A percentile compares a stretch with the other conserved stretches of the same genome.
Conservation (phyloP, 2,329 filamentous ascomycete genomes). For the Monosporascus cannonballus region DNA sequence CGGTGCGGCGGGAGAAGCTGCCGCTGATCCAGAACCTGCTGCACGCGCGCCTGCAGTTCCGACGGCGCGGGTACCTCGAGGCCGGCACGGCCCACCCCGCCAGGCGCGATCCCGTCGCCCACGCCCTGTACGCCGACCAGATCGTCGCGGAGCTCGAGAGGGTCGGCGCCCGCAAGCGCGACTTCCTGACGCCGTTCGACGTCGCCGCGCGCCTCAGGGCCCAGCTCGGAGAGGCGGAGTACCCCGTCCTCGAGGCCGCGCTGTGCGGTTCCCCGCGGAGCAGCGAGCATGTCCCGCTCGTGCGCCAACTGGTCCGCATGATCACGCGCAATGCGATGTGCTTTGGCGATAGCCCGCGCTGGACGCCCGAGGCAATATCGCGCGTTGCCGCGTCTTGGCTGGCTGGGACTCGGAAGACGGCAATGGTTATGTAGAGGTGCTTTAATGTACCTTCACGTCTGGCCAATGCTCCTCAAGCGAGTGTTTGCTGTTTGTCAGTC, state of each 20-base stretch:
- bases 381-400: too few relatives aligned
- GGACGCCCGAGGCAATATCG: conserved; percentile 2
- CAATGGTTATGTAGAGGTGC: too few relatives aligned
- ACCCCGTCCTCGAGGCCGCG: conserved; percentile 9
- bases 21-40: conserved; percentile 9
- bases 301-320: conserved; percentile 7
- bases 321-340: conserved; percentile 9
- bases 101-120: background rate
- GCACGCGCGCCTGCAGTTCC: conserved; percentile 9
- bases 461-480: too few relatives aligned
- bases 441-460: too few relatives aligned
- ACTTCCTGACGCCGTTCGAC: conserved; percentile 7
- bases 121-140: conserved; percentile 1
- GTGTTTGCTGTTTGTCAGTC: too few relatives aligned
- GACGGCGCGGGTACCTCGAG: conserved; percentile 6
- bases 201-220: conserved; percentile 5
- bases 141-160: conserved; percentile 1
- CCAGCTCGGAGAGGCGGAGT: conserved; percentile 6
- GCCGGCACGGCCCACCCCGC: background rate
- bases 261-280: conserved; percentile 5
- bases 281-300: conserved; percentile 6
- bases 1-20: conserved; percentile 3
- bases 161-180: conserved; percentile 4
- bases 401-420: too few relatives aligned
- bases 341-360: conserved; percentile 11